Conservation (phyloP, 139 green algal genomes). For the Chlamydomonas schloesseri region DNA sequence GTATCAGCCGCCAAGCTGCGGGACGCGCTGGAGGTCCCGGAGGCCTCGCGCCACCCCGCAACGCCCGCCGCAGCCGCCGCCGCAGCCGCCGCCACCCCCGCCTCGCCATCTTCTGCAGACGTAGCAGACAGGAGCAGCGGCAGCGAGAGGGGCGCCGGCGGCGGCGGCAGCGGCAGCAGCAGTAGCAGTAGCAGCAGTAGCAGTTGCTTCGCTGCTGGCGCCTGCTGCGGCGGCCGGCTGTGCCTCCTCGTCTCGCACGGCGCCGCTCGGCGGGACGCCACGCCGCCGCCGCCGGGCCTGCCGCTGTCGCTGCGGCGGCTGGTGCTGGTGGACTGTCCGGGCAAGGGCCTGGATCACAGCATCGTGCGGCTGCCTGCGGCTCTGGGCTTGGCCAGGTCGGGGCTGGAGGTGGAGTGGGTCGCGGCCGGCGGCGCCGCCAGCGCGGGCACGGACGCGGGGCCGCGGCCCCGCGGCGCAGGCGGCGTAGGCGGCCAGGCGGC, state of each 20-base stretch:
- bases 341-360: neutral
- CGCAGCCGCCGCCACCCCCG: no score
- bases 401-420: slow-evolving; percentile 24
- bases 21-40: no score
- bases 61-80: no score
- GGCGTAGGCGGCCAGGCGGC: no score
- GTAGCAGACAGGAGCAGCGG: no score
- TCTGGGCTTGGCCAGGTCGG: neutral
- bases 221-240: neutral
- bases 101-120: neutral
- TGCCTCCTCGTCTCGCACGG: no score
- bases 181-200: neutral
- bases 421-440: slow-evolving; percentile 4
- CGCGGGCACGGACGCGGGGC: slow-evolving; percentile 14
- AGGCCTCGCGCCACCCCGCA: no score
- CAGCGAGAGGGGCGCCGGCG: neutral
- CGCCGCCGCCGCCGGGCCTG: neutral
- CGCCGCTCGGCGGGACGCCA: no score
- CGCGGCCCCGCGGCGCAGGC: neutral
- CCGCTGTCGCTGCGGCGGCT: neutral
- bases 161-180: no score
- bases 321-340: neutral
- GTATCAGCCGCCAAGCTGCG: neutral
- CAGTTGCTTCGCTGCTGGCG: neutral
- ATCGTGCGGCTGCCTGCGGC: neutral